Conservation (phyloP, 1,139 yeast species). For the Pichia sp. region DNA sequence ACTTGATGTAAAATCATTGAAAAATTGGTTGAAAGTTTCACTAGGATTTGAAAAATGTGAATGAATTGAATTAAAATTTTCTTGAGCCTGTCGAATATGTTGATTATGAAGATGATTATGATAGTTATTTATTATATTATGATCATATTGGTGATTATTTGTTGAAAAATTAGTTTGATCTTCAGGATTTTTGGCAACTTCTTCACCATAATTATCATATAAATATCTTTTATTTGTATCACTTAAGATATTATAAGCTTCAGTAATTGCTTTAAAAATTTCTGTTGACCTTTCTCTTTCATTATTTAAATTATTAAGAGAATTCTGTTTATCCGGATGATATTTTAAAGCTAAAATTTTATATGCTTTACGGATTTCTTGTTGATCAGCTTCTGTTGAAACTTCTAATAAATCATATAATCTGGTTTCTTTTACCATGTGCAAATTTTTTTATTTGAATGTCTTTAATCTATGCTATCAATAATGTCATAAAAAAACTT, state of each 20-base stretch:
- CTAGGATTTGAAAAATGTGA: constrained; percentile 1
- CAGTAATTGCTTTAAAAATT: constrained; percentile 44
- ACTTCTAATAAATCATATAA: constrained; percentile 46
- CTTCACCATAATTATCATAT: constrained; percentile 56
- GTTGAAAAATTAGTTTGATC: constrained; percentile 10
- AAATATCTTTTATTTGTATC: constrained; percentile 41
- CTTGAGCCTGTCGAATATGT: neutral
- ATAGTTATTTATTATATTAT: neutral
- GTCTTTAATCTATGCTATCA: too few relatives aligned
- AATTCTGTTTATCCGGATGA: constrained; percentile 51
- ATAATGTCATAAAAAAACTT: too few relatives aligned
- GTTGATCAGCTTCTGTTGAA: constrained; percentile 37
- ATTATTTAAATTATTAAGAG: constrained; percentile 40
- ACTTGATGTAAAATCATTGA: constrained; percentile 2
- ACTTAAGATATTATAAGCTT: constrained; percentile 47
- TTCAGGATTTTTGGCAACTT: constrained; percentile 31
- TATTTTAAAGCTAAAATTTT: constrained; percentile 45
- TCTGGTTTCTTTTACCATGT: constrained; percentile 29
- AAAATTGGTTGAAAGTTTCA: constrained; percentile 8
- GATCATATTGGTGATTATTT: constrained; percentile 9
- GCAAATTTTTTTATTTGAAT: neutral
- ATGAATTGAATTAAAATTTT: neutral
- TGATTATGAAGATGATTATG: neutral
- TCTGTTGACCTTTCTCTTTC: constrained; percentile 38
- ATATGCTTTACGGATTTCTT: constrained; percentile 48